A percentile compares a stretch with the other conserved stretches of the same genome.
phyloP scores from a whole-genome alignment of 805 yeast species.

The Starmerella stigmatis region DNA sequence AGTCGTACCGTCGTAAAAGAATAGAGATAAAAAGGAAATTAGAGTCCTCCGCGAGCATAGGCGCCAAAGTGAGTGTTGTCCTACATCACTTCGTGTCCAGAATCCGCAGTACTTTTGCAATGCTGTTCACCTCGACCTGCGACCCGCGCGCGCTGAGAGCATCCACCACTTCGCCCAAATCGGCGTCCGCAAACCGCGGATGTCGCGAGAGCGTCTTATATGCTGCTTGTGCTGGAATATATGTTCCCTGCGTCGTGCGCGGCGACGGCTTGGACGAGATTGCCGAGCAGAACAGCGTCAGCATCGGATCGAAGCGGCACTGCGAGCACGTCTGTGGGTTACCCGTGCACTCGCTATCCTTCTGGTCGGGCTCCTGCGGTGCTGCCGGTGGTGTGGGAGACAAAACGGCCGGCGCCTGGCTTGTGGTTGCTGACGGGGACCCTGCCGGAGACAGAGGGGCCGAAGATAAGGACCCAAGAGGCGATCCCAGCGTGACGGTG shows the following conservation, averaged over 20 bases:
- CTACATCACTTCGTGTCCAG: conserved; percentile 43
- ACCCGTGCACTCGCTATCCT: conserved; percentile 49
- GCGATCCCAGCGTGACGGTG: conserved; percentile 24
- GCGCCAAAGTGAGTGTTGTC: too few relatives aligned
- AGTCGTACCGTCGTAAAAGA: too few relatives aligned
- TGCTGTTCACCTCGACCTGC: conserved; percentile 86
- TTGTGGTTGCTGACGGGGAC: background rate
- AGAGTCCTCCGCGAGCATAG: too few relatives aligned
- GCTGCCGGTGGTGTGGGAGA: background rate
- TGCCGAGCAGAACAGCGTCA: conserved; percentile 78
- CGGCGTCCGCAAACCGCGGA: conserved; percentile 61
- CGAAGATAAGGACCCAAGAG: conserved; percentile 14
- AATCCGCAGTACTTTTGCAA: conserved; percentile 73
- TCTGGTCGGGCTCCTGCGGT: background rate
- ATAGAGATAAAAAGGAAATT: too few relatives aligned
- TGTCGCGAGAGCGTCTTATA: conserved; percentile 78
- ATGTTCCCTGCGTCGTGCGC: conserved; percentile 31
- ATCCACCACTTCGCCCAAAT: conserved; percentile 62
- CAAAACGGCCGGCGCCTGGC: background rate
- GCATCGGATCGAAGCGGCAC: conserved; percentile 79
- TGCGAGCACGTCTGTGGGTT: conserved; percentile 79
- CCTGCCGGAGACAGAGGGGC: conserved; percentile 11
- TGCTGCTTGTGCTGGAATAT: conserved; percentile 83
- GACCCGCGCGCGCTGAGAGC: conserved; percentile 70
- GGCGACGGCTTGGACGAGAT: conserved; percentile 42